Conservation (phyloP, 352 stramenopile genomes). For the Globisporangium middletonii region DNA sequence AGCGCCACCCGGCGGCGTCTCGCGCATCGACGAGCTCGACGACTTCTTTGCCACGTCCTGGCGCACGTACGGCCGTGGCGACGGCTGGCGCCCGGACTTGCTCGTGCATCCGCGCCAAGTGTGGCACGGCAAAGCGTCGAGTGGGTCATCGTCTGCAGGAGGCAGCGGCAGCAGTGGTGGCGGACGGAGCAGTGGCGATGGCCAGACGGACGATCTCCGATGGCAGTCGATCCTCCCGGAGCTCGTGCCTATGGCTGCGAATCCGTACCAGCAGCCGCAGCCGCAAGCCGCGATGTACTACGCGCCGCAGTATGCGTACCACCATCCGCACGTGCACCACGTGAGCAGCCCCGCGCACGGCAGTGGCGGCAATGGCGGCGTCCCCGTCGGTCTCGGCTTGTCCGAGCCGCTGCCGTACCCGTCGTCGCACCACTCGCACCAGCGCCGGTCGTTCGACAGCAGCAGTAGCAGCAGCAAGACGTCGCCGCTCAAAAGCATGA, state of each 20-base stretch:
- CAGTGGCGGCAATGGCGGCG: not conserved
- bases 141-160: no score
- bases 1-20: not conserved
- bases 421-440: conserved; percentile 1
- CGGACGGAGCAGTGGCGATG: not conserved
- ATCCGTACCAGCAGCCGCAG: conserved; percentile 3
- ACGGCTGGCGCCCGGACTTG: conserved; percentile 74
- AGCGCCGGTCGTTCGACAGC: conserved; percentile 6
- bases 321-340: conserved; percentile 5
- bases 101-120: conserved; percentile 73
- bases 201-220: conserved; percentile 4
- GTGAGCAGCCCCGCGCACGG: conserved; percentile 1
- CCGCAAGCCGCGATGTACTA: conserved; percentile 8
- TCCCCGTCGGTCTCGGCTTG: not conserved
- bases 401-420: conserved; percentile 4
- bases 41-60: conserved; percentile 57
- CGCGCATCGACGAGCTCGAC: conserved; percentile 19
- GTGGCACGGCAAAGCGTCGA: conserved; percentile 36
- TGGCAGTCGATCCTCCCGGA: conserved; percentile 16
- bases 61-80: conserved; percentile 58
- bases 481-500: conserved; percentile 10
- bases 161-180: not conserved
- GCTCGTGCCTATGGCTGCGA: conserved; percentile 8
- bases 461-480: conserved; percentile 1
- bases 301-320: conserved; percentile 1